Conservation (phyloP, 345 rosid species). For the Conringia planisiliqua region DNA sequence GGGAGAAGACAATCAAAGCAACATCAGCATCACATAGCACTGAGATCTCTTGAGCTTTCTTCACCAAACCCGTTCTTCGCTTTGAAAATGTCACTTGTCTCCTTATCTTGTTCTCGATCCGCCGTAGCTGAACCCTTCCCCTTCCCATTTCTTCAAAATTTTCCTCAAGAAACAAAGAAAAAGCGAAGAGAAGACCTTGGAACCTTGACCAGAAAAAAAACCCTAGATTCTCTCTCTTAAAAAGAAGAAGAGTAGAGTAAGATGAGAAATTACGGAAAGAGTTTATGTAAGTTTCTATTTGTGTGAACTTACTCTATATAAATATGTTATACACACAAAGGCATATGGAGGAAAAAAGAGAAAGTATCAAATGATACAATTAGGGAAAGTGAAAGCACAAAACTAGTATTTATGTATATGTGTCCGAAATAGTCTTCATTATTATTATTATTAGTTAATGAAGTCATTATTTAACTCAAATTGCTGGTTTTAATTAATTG, state of each 20-base stretch:
- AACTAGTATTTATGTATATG: constrained; percentile 17
- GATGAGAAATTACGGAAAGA: not conserved
- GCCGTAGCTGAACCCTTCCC: constrained; percentile 93
- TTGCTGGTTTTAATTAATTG: not conserved
- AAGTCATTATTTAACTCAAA: not conserved
- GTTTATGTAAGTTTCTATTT: constrained; percentile 10
- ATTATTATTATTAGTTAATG: not conserved
- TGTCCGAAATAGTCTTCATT: constrained; percentile 20
- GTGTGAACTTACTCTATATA: constrained; percentile 1
- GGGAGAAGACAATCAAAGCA: constrained; percentile 91
- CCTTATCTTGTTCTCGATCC: constrained; percentile 98
- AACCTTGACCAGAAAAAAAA: constrained; percentile 1
- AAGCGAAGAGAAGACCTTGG: not conserved
- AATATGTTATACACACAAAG: not conserved
- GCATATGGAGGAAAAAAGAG: constrained; percentile 12
- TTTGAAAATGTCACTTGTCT: constrained; percentile 98
- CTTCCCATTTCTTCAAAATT: constrained; percentile 61
- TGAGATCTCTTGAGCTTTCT: constrained; percentile 95
- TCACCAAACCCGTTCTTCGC: constrained; percentile 86
- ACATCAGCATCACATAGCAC: constrained; percentile 97
- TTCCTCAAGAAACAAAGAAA: not conserved
- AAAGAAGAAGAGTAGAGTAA: constrained; percentile 1
- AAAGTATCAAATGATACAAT: constrained; percentile 31
- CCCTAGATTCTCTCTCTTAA: constrained; percentile 30
- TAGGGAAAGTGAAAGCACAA: constrained; percentile 28